Conservation (phyloP, 805 yeast species). For the Deakozyma indianensis region DNA sequence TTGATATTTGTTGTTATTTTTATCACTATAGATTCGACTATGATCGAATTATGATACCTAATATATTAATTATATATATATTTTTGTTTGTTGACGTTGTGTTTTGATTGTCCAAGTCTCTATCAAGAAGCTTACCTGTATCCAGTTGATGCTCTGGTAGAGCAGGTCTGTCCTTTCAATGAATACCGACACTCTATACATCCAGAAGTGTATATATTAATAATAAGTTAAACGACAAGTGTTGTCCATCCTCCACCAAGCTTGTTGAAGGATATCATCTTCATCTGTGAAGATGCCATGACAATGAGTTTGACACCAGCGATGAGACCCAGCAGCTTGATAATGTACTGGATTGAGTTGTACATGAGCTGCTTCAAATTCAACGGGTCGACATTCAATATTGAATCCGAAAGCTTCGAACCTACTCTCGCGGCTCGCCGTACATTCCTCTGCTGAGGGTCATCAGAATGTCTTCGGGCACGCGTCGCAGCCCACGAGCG, state of each 20-base stretch:
- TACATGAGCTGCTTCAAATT: conserved; percentile 5
- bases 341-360: conserved; percentile 3
- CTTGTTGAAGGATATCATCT: neutral
- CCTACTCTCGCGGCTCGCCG: conserved; percentile 1
- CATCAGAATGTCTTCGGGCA: conserved; percentile 3
- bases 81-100: neutral
- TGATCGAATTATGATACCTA: neutral
- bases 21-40: neutral
- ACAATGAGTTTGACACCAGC: conserved; percentile 7
- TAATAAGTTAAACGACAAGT: neutral
- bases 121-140: too few relatives aligned
- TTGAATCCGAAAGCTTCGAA: conserved; percentile 7
- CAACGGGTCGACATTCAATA: conserved; percentile 12
- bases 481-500: conserved; percentile 3
- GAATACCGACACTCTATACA: too few relatives aligned
- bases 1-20: neutral
- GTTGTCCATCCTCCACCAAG: conserved; percentile 1
- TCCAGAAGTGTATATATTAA: too few relatives aligned
- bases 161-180: too few relatives aligned
- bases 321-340: conserved; percentile 5
- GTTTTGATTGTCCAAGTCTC: too few relatives aligned
- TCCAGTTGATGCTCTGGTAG: too few relatives aligned
- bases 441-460: conserved; percentile 2
- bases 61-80: conserved; percentile 1
- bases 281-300: conserved; percentile 1